These are phyloP conservation scores for Russula earlei DNA, from an alignment of 768 basidiomycete species.

Conservation along the genomic window DNA sequence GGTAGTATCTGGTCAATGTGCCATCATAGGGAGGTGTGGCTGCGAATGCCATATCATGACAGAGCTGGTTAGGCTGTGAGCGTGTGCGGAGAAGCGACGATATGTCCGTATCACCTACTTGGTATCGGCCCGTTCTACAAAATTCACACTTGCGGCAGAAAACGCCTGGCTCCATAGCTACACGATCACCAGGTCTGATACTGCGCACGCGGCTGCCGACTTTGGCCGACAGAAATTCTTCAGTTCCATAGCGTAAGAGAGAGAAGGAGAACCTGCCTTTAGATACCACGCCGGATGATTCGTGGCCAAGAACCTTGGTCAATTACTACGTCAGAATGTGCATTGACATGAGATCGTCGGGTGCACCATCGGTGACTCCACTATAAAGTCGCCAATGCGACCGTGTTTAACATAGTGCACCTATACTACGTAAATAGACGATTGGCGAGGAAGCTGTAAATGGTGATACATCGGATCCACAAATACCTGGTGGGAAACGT, in stretches of 20 bases:
- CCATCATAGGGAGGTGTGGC: conserved; percentile 93
- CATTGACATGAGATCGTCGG: background rate
- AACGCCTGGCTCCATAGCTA: conserved; percentile 87
- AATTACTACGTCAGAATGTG: conserved; percentile 31
- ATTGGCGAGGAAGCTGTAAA: conserved; percentile 14
- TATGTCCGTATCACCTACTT: conserved; percentile 36
- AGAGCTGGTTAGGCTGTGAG: conserved; percentile 42
- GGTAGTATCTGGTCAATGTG: conserved; percentile 81
- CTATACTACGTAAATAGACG: conserved; percentile 28
- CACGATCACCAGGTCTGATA: conserved; percentile 74
- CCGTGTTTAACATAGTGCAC: conserved; percentile 76
- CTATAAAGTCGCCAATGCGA: conserved; percentile 70
- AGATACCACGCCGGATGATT: conserved; percentile 72
- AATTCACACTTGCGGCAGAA: conserved; percentile 76
- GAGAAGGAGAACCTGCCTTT: conserved; percentile 37
- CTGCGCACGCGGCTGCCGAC: conserved; percentile 71
- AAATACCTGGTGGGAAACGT: conserved; percentile 52
- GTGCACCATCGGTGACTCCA: conserved; percentile 68
- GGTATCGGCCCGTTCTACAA: conserved; percentile 78
- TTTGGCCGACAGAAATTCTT: conserved; percentile 22
- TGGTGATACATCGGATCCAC: conserved; percentile 70
- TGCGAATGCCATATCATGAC: conserved; percentile 78
- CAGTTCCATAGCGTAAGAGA: background rate
- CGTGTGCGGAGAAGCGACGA: conserved; percentile 11
- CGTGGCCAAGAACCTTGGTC: conserved; percentile 83